A percentile compares a stretch with the other conserved stretches of the same genome.
phyloP scores from a whole-genome alignment of 179 eudicot genomes.

The Corrigiola litoralis region DNA sequence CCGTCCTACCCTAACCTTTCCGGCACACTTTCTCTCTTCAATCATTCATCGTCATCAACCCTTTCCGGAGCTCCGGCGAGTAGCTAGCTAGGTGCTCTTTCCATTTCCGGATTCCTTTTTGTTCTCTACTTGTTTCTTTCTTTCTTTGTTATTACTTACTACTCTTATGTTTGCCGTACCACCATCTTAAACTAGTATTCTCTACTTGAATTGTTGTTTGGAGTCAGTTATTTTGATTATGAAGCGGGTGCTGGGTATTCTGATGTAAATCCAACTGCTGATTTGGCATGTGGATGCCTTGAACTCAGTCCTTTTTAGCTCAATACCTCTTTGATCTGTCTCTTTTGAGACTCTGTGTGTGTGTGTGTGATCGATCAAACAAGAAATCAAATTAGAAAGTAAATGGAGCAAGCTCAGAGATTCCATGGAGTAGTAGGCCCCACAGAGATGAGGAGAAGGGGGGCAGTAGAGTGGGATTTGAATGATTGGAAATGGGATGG shows the following conservation, averaged over 20 bases:
- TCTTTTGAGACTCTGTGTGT: neutral
- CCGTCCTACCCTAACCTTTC: no score
- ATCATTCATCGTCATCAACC: no score
- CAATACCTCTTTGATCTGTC: conserved; percentile 18
- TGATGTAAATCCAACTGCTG: conserved; percentile 8
- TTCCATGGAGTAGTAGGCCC: conserved; percentile 32
- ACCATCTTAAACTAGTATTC: neutral
- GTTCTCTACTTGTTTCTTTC: no score
- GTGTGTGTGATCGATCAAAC: conserved; percentile 1
- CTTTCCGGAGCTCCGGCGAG: no score
- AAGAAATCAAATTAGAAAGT: neutral
- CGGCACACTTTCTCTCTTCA: no score
- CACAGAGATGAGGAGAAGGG: conserved; percentile 53
- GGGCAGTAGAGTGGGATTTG: conserved; percentile 66
- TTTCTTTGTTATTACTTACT: no score
- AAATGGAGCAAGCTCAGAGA: conserved; percentile 38
- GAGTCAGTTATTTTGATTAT: neutral
- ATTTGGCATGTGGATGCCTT: conserved; percentile 27
- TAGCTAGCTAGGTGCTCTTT: no score
- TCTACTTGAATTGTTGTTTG: neutral
- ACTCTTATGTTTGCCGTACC: no score
- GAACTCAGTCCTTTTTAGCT: conserved; percentile 3
- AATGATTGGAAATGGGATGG: conserved; percentile 94
- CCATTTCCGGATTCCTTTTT: no score
- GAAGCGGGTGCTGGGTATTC: conserved; percentile 8